Evolutionary conservation across 2,329 filamentous ascomycete genomes (phyloP), one percentile per base, ranked within the genome.

Genomic region (Microcyclospora pomicola): DNA sequence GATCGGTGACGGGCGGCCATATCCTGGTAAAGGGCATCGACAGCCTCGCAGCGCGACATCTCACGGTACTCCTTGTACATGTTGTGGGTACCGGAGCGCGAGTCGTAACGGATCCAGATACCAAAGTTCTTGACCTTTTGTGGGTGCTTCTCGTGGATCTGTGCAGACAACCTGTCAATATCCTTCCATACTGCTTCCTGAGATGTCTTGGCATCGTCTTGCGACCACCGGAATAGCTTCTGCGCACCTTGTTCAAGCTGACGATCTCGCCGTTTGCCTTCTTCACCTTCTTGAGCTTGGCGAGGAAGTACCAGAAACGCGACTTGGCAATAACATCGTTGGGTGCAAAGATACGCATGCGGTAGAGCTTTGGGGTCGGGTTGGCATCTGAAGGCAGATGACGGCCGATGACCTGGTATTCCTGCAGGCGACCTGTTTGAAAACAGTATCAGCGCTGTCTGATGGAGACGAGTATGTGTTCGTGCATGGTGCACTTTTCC

Each of bases 51-150:
- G 69, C 91, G 78, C 65, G 83, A 88, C 77, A 96, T 83, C 77
- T 96, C 91, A 66, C 91, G 84, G 82, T 95, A 96, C 81, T 98
- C 91, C 81, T 96, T 96, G 85, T 98, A 98, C 91, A 98, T 98
- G 82, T 98, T 98, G 86, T 98, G 91, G 61, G 91, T 98, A 60
- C 91, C 91, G 60, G 91, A 96, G 70, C 91, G 88, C 49, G 92
- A 98, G 74, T 98, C 88, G 75, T 98, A 98, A 66, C 92, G 87
- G 73, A 98, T 81, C 92, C 92, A 98, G 79, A 98, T 80, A 68
- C 91, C 91, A 67, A 98, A 96, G 83, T 95, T 98, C 86, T 98
- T 98, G 78, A 98, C 87, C 77, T 94, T 95, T 64, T 87, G 75
- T 61, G 91, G 91, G 69, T 85, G 86, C 82, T 96, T 96, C 86